These are phyloP conservation scores for Colletotrichum lentis DNA, from an alignment of 2,329 filamentous ascomycete species.

Conservation along the genomic window DNA sequence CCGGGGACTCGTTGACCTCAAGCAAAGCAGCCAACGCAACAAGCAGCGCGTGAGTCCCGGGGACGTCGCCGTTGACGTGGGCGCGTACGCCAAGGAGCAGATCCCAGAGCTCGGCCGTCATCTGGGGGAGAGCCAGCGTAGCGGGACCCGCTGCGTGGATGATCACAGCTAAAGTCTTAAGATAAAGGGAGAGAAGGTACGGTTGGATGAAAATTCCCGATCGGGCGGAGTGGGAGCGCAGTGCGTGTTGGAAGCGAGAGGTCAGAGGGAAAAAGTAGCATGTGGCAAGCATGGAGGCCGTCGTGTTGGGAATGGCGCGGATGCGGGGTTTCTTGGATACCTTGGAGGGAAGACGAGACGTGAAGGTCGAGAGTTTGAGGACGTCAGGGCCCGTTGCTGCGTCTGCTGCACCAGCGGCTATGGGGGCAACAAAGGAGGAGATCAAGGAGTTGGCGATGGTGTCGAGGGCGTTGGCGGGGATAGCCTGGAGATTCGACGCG, in stretches of 20 bases:
- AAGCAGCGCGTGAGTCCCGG: conserved; percentile 76
- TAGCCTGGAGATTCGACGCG: conserved; percentile 56
- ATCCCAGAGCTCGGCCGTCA: conserved; percentile 86
- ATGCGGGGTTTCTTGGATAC: conserved; percentile 50
- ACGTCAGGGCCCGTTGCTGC: conserved; percentile 79
- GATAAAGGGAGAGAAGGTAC: conserved; percentile 77
- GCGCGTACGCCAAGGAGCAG: conserved; percentile 77
- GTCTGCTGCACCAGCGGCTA: conserved; percentile 85
- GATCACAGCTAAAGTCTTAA: conserved; percentile 86
- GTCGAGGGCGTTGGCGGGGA: conserved; percentile 69
- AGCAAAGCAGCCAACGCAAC: conserved; percentile 82
- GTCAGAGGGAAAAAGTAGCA: conserved; percentile 89
- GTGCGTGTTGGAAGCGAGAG: conserved; percentile 76
- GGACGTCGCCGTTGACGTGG: conserved; percentile 66
- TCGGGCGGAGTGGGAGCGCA: conserved; percentile 52
- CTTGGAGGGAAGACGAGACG: conserved; percentile 68
- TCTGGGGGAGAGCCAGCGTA: conserved; percentile 76
- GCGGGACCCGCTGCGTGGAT: conserved; percentile 84
- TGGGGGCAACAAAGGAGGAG: conserved; percentile 77
- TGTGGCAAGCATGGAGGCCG: conserved; percentile 77
- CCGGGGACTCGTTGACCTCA: conserved; percentile 73
- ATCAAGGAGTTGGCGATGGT: conserved; percentile 73
- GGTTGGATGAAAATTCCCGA: conserved; percentile 73
- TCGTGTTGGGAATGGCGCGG: conserved; percentile 75
- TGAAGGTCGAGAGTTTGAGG: conserved; percentile 90